phyloP scores from a whole-genome alignment of 352 stramenopile species.

The Plasmopara muralis region DNA sequence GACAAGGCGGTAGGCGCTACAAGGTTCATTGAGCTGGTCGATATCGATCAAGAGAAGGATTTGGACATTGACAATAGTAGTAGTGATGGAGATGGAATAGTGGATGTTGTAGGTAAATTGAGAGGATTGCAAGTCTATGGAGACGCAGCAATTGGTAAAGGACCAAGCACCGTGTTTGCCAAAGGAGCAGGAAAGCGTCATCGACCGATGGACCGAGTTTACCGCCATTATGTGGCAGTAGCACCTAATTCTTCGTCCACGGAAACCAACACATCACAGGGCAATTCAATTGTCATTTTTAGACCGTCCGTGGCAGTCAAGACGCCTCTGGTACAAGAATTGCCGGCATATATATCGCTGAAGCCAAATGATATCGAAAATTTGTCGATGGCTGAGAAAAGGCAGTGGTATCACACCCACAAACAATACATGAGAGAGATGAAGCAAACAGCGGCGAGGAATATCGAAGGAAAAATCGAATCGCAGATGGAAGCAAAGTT shows the following conservation, averaged over 20 bases:
- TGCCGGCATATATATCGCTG: slow-evolving; percentile 40
- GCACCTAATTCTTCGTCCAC: slow-evolving; percentile 19
- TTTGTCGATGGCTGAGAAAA: slow-evolving; percentile 33
- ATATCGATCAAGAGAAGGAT: slow-evolving; percentile 14
- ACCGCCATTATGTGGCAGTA: slow-evolving; percentile 55
- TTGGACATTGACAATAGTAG: slow-evolving; percentile 13
- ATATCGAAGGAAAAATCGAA: slow-evolving; percentile 4
- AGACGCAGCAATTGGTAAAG: slow-evolving; percentile 14
- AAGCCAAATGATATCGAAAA: slow-evolving; percentile 40
- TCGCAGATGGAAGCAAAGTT: slow-evolving; percentile 21
- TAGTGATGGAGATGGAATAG: slow-evolving; percentile 24
- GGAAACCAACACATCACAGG: slow-evolving; percentile 17
- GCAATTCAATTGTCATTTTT: slow-evolving; percentile 41
- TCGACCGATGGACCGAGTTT: slow-evolving; percentile 53
- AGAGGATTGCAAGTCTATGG: slow-evolving; percentile 33
- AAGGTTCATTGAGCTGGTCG: slow-evolving; percentile 21
- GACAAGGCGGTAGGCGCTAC: slow-evolving; percentile 2
- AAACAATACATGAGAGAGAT: slow-evolving; percentile 19
- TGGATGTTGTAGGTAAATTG: slow-evolving; percentile 13
- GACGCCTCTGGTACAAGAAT: slow-evolving; percentile 13
- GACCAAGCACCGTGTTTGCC: slow-evolving; percentile 42
- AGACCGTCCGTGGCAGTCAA: slow-evolving; percentile 9
- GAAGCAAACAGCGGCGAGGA: slow-evolving; percentile 12
- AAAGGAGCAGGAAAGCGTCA: slow-evolving; percentile 20
- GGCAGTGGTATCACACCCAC: slow-evolving; percentile 24